Evolutionary conservation across 352 stramenopile genomes (phyloP), one percentile per base, ranked within the genome.

Genomic region (Phytophthora constricta): DNA sequence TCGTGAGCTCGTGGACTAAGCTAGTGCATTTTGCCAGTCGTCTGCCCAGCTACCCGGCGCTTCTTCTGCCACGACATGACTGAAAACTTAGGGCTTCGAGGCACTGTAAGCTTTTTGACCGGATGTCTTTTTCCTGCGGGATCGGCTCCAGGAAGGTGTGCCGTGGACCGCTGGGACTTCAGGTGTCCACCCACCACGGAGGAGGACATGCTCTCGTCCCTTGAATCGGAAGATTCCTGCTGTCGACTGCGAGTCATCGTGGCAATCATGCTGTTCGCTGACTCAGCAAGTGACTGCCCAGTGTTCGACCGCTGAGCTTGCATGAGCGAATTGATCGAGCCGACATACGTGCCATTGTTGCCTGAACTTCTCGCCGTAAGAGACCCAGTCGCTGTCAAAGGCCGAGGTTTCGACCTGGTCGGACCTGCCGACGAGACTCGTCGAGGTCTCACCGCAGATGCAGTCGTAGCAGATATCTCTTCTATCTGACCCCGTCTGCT

Each of bases 61-160:
- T 89, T 92, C 72, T 92, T 92, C 53, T 94, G 86, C 86, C 86
- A 94, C 17, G 86, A 94, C 86, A 94, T 94, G 47, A 94, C 75
- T 1, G 86, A 94, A 62, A 95, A 95, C 48, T 92, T 93, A 39
- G 86, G 86, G 46, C 84, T 93, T 72, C 82, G 81, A 1, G 86
- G 86, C 13, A 95, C 86, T 1, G 86, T 95, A 23, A 92, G 67
- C 8, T 79, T 82, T 65, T 88, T 91, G 39, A 62, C 22, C 26
- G 80, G 23, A 3, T 58, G n/a, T 28, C 59, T 34, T 62, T 51
- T 64, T 41, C 72, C 62, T 54, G 41, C 27, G 17, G 65, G 17
- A 4, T 76, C 71, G 2, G 17, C 25, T 4, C 31, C 53, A 20
- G 46, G 51, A 23, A 89, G 65, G 47, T 83, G 73, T 4, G 69